phyloP scores from a whole-genome alignment of 352 stramenopile species.

The Phytopythium cucurbitacearum region DNA sequence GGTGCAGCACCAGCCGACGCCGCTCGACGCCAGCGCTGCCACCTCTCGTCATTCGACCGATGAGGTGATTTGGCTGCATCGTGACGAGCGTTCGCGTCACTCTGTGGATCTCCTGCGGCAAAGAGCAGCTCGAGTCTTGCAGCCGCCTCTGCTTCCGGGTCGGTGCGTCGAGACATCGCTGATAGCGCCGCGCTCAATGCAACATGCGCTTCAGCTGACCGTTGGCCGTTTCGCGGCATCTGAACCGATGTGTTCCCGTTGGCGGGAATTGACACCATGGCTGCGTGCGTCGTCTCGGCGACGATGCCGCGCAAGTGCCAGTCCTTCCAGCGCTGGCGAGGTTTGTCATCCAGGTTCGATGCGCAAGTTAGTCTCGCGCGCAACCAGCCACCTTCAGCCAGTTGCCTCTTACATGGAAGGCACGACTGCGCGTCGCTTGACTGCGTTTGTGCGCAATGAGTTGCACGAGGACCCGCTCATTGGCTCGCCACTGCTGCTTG shows the following conservation, averaged over 20 bases:
- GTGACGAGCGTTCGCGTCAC: no score
- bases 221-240: not conserved
- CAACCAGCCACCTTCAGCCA: no score
- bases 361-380: no score
- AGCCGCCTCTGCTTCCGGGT: no score
- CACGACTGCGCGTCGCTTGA: conserved; percentile 3
- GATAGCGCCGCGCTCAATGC: no score
- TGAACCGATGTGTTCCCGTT: not conserved
- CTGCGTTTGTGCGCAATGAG: not conserved
- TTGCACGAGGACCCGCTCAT: not conserved
- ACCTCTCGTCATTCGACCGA: conserved; percentile 10
- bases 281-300: conserved; percentile 54
- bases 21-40: conserved; percentile 30
- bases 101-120: no score
- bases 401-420: conserved; percentile 15
- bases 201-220: no score
- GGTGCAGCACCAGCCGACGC: not conserved
- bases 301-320: conserved; percentile 40
- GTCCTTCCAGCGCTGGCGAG: conserved; percentile 45
- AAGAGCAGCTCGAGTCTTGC: no score
- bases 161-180: no score
- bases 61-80: no score
- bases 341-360: no score
- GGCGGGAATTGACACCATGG: conserved; percentile 40
- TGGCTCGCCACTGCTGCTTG: no score